A percentile compares a stretch with the other conserved stretches of the same genome.
Evolutionary conservation across 176 grass and related monocot species (phyloP).

Genomic region (Oryza brachyantha): DNA sequence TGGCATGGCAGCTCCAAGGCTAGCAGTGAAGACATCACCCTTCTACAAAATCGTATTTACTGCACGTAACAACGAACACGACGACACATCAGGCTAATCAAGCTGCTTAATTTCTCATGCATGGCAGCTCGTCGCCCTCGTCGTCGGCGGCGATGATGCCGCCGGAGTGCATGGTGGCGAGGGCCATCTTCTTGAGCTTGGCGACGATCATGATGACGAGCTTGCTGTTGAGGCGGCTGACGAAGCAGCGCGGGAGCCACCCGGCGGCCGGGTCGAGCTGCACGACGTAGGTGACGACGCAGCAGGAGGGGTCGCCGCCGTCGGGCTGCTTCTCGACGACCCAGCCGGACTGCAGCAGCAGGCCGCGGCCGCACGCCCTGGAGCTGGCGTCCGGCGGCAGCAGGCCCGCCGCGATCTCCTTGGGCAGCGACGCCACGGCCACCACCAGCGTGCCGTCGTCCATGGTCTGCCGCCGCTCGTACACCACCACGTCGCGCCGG

Average conservation of each 20-base stretch:
- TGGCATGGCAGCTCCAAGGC: too few relatives aligned
- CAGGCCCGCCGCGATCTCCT: conserved; percentile 89
- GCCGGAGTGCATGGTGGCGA: conserved; percentile 28
- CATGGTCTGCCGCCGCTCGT: conserved; percentile 94
- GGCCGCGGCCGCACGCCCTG: conserved; percentile 28
- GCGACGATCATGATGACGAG: conserved; percentile 88
- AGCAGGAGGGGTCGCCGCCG: conserved; percentile 27
- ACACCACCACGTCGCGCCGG: conserved; percentile 82
- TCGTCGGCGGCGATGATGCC: background rate
- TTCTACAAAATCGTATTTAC: conserved; percentile 43
- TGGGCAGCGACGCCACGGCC: conserved; percentile 88
- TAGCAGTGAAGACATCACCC: background rate
- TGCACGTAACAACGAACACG: background rate
- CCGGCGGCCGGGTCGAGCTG: conserved; percentile 83
- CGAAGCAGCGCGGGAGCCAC: conserved; percentile 90
- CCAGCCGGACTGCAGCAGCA: conserved; percentile 94
- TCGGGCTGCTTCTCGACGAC: conserved; percentile 95
- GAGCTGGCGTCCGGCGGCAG: conserved; percentile 44
- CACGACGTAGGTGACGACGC: conserved; percentile 86
- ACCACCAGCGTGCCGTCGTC: conserved; percentile 95
- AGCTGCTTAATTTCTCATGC: too few relatives aligned
- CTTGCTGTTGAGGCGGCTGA: conserved; percentile 81
- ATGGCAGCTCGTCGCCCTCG: background rate
- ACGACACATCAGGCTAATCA: background rate
- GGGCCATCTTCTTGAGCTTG: conserved; percentile 78